Evolutionary conservation across 2,329 filamentous ascomycete genomes (phyloP).

Genomic region (Sporothrix humicola): DNA sequence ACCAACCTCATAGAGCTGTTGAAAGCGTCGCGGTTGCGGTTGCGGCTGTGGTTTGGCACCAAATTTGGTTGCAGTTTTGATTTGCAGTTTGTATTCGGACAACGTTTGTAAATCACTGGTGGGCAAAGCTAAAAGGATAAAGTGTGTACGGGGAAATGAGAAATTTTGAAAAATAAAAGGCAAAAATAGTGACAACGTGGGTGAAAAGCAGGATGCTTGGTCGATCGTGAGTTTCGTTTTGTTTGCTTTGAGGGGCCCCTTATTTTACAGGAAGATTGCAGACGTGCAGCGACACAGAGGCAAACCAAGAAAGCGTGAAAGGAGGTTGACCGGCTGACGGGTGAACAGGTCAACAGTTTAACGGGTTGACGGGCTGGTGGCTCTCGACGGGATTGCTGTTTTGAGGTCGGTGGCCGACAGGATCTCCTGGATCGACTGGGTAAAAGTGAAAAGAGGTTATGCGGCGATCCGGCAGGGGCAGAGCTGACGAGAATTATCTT

Average conservation of each 20-base stretch:
- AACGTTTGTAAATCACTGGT: conserved; percentile 9
- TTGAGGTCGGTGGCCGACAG: conserved; percentile 13
- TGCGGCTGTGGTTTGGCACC: background rate
- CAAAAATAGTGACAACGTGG: background rate
- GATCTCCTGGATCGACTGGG: conserved; percentile 3
- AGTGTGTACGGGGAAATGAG: too few relatives aligned
- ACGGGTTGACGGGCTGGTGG: background rate
- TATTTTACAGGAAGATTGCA: background rate
- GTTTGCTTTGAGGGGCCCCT: background rate
- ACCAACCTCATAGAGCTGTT: conserved; percentile 28
- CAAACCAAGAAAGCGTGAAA: background rate
- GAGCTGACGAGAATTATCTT: background rate
- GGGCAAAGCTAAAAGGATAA: background rate
- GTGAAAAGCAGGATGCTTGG: background rate
- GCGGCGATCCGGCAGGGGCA: conserved; percentile 1
- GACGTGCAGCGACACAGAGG: too few relatives aligned
- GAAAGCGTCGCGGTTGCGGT: background rate
- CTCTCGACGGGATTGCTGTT: background rate
- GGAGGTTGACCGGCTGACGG: conserved; percentile 17
- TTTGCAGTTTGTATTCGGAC: background rate
- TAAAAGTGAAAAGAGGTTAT: conserved; percentile 15
- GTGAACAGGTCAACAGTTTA: conserved; percentile 14
- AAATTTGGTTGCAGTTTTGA: background rate
- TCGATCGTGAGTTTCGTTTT: conserved; percentile 24
- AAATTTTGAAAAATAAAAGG: too few relatives aligned